Conservation (phyloP, 805 yeast species). For the Wickerhamiella brachini region DNA sequence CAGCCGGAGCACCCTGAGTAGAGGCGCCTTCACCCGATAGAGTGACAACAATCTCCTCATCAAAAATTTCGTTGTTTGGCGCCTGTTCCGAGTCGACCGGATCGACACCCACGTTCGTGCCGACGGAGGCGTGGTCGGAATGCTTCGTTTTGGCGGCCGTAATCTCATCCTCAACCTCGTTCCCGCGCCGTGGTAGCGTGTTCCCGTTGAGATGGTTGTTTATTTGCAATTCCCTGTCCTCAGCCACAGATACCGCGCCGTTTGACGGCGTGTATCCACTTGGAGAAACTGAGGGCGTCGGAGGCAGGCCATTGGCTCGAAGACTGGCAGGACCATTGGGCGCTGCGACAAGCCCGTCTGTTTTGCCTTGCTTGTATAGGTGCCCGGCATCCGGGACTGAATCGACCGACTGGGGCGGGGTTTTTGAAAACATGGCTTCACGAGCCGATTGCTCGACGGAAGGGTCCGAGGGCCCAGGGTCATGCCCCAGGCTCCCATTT, state of each 20-base stretch:
- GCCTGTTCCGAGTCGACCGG: background rate
- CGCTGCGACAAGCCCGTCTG: background rate
- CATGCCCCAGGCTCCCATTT: background rate
- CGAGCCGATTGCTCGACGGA: background rate
- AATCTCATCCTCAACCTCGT: background rate
- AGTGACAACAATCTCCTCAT: background rate
- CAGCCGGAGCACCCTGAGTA: background rate
- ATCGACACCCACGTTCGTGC: background rate
- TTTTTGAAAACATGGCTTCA: background rate
- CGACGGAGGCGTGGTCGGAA: no score
- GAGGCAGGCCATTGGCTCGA: background rate
- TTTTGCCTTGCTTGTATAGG: background rate
- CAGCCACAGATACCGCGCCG: background rate
- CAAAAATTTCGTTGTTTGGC: background rate
- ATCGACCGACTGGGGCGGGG: background rate
- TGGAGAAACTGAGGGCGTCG: background rate
- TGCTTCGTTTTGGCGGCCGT: background rate
- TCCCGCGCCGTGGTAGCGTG: background rate
- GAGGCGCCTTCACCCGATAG: background rate
- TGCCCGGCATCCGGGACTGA: background rate
- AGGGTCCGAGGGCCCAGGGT: background rate
- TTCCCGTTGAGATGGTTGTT: background rate
- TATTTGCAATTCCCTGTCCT: background rate
- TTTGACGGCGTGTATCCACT: background rate
- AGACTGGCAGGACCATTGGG: background rate